Evolutionary conservation across 1,139 yeast species (phyloP).

Genomic region (Pichia terricola): DNA sequence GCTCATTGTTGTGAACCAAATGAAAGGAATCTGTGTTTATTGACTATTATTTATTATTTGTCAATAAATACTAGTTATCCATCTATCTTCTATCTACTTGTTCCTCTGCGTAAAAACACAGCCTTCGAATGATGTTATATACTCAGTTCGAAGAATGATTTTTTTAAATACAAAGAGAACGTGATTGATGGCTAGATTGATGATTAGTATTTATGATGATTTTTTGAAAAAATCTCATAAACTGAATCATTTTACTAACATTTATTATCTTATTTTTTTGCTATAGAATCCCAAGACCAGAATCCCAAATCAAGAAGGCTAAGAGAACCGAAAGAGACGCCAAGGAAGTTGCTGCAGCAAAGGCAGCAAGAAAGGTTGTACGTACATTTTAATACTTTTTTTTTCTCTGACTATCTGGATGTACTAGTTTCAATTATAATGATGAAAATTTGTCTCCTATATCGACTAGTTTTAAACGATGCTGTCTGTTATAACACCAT

Average conservation of each 20-base stretch:
- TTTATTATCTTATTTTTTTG: constrained; percentile 19
- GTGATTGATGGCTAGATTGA: constrained; percentile 2
- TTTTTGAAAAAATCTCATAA: too few relatives aligned
- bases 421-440: constrained; percentile 25
- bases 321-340: constrained; percentile 83
- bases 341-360: constrained; percentile 82
- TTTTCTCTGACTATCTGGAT: background rate
- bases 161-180: constrained; percentile 9
- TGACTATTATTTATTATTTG: background rate
- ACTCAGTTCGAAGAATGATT: constrained; percentile 21
- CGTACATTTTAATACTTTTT: constrained; percentile 31
- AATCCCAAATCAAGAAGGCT: constrained; percentile 91
- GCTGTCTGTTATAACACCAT: constrained; percentile 96
- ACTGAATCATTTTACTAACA: constrained; percentile 1
- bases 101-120: constrained; percentile 24
- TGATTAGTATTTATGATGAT: background rate
- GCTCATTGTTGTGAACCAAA: background rate
- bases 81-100: constrained; percentile 13
- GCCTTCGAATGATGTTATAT: constrained; percentile 20
- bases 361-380: constrained; percentile 83
- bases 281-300: constrained; percentile 49
- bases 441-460: constrained; percentile 43
- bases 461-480: constrained; percentile 79
- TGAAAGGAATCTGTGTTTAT: constrained; percentile 7
- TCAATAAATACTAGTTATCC: constrained; percentile 1